These are phyloP conservation scores for Fraxinus anomala DNA, from an alignment of 257 asterid species.

Conservation along the genomic window DNA sequence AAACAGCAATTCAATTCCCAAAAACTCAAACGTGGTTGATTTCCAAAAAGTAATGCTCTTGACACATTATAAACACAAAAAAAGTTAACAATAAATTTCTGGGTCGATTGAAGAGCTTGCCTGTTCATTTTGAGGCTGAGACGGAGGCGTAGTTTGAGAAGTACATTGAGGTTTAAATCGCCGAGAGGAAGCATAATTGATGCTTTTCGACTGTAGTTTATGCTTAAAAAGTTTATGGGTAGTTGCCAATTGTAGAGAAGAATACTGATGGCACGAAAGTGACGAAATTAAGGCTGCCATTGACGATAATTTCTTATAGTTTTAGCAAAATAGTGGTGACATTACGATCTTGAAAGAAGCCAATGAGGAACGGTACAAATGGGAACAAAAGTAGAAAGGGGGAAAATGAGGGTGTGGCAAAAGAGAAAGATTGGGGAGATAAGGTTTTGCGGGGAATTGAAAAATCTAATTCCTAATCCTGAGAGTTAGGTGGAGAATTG, in stretches of 20 bases:
- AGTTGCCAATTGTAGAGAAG: constrained; percentile 40
- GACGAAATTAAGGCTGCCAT: constrained; percentile 72
- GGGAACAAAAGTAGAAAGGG: neutral
- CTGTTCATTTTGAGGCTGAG: constrained; percentile 45
- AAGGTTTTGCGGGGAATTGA: constrained; percentile 39
- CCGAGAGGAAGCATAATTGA: constrained; percentile 26
- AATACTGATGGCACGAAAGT: constrained; percentile 54
- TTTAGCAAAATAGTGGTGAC: constrained; percentile 35
- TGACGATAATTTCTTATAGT: constrained; percentile 33
- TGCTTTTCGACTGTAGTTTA: constrained; percentile 31
- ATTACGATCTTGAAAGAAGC: constrained; percentile 24
- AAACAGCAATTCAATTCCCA: neutral
- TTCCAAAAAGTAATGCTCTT: neutral
- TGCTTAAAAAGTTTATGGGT: constrained; percentile 33
- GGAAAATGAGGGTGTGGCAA: neutral
- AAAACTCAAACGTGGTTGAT: neutral
- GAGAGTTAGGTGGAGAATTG: constrained; percentile 31
- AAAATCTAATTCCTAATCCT: constrained; percentile 31
- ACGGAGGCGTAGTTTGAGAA: constrained; percentile 34
- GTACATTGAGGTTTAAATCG: constrained; percentile 46
- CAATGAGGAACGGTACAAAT: neutral
- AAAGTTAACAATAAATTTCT: neutral
- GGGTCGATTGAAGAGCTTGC: constrained; percentile 37
- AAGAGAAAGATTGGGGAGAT: constrained; percentile 38
- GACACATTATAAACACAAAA: neutral